Base-by-base conservation (phyloP, 2,329 filamentous ascomycete genomes). In the Monosporascus sp. region DNA sequence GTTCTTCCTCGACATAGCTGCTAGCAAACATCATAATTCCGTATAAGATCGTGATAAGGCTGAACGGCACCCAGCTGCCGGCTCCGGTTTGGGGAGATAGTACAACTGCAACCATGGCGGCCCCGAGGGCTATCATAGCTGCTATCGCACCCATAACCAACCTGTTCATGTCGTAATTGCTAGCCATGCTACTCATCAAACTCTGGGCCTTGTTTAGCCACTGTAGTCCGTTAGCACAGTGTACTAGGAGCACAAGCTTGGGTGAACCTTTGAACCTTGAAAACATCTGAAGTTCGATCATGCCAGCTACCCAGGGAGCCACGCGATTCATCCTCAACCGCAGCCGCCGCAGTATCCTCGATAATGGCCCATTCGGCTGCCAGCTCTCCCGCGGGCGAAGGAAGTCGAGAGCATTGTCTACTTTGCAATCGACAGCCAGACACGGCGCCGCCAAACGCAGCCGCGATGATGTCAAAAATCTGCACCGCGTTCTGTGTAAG, bases 1-100 rank as follows among this genome's bases (percentile, higher is more conserved):
- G 94, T 69, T 99, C 94, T 72, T 99, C 94, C 70, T 99, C 94
- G 2, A 99, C 91, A 68, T 94, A 99, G 65, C 92, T 97, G 68
- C 90, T 96, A 9, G 92, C 93, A 72, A 97, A 97, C 92, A 97
- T 97, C 84, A 97, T 95, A 38, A 83, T 69, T 1, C 86, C 85
- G 65, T 97, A 96, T 0, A 80, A 70, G 0, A 85, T 48, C 1
- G 80, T 80, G 31, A 85, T 74, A 2, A 79, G 57, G 3, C 74
- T 59, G 49, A 88, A 74, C 3, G 78, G 76, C 8, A 68, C 53
- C 11, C 76, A 61, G 16, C 58, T 49, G 56, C 62, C n/a, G 60
- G 63, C 56, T 55, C 67, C 52, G 9, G 53, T 56, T 6, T 57
- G 55, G 31, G 66, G 58, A 17, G 72, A 70, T 3, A 74, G 59